These are phyloP conservation scores for Lobosporangium transversale DNA, from an alignment of 192 early-diverging fungal species.

Conservation along the genomic window DNA sequence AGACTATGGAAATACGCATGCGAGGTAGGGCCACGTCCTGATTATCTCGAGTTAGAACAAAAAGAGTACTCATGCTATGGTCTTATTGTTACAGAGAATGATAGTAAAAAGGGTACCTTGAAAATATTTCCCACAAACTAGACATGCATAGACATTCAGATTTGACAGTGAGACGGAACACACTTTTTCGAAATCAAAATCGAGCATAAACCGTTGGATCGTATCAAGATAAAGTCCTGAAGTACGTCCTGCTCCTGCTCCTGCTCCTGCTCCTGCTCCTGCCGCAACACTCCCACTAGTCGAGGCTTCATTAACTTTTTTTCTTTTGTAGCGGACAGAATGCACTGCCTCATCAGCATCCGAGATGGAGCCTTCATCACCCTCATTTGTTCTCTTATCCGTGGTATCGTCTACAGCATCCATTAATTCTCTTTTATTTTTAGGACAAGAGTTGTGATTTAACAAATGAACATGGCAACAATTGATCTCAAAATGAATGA, in stretches of 20 bases:
- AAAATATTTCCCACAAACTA: conserved; percentile 96
- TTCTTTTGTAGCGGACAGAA: conserved; percentile 39
- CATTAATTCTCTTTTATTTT: conserved; percentile 7
- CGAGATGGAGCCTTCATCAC: conserved; percentile 24
- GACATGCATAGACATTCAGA: conserved; percentile 94
- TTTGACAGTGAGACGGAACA: conserved; percentile 95
- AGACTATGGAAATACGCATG: conserved; percentile 97
- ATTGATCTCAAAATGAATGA: no score
- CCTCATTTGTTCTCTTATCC: conserved; percentile 20
- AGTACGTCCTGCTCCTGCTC: conserved; percentile 13
- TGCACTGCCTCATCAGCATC: conserved; percentile 46
- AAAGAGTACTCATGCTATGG: neutral
- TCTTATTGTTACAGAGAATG: no score
- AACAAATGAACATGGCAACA: no score
- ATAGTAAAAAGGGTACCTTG: no score
- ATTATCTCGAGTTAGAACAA: neutral
- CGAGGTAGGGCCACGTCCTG: conserved; percentile 86
- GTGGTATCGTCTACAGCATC: conserved; percentile 16
- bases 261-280: neutral
- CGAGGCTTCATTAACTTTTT: conserved; percentile 10
- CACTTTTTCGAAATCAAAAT: conserved; percentile 99
- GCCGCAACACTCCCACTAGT: neutral
- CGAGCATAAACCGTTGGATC: conserved; percentile 84
- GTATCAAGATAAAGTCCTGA: conserved; percentile 52
- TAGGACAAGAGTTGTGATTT: neutral